A percentile compares a stretch with the other conserved stretches of the same genome.
Evolutionary conservation across 2,329 filamentous ascomycete species (phyloP).

Genomic region (Pseudodiploospora longispora): DNA sequence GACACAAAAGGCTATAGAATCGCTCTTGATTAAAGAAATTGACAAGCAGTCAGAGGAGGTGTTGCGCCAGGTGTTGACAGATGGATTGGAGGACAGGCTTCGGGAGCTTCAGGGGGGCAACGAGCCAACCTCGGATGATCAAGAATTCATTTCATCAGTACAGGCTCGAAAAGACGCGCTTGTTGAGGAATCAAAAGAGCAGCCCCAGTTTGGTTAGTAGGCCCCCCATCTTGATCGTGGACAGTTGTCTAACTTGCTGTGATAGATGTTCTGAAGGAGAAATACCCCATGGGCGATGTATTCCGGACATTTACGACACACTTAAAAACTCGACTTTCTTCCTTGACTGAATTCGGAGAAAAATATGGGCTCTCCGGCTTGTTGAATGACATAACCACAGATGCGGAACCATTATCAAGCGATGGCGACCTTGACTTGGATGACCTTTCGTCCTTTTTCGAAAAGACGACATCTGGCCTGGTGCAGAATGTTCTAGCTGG

Average conservation of each 20-base stretch:
- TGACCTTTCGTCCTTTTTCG: constrained; percentile 34
- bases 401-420: constrained; percentile 18
- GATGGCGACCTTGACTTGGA: constrained; percentile 30
- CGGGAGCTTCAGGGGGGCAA: constrained; percentile 23
- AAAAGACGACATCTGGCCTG: constrained; percentile 32
- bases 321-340: constrained; percentile 24
- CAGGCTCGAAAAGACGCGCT: constrained; percentile 26
- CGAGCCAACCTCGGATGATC: constrained; percentile 26
- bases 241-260: constrained; percentile 7
- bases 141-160: constrained; percentile 24
- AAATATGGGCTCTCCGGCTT: constrained; percentile 29
- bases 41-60: constrained; percentile 43
- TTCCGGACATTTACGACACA: constrained; percentile 26
- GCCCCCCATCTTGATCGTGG: background rate
- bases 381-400: constrained; percentile 17
- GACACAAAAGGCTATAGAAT: constrained; percentile 44
- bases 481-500: constrained; percentile 33
- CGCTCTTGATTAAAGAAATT: constrained; percentile 41
- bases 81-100: constrained; percentile 44
- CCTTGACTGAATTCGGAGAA: constrained; percentile 24
- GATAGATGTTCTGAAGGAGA: constrained; percentile 24
- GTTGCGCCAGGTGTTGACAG: constrained; percentile 47
- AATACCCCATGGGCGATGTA: constrained; percentile 33
- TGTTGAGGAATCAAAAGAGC: constrained; percentile 16
- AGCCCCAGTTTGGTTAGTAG: constrained; percentile 19